phyloP scores from a whole-genome alignment of 179 eudicot genomes.

The Camellia oleifera region DNA sequence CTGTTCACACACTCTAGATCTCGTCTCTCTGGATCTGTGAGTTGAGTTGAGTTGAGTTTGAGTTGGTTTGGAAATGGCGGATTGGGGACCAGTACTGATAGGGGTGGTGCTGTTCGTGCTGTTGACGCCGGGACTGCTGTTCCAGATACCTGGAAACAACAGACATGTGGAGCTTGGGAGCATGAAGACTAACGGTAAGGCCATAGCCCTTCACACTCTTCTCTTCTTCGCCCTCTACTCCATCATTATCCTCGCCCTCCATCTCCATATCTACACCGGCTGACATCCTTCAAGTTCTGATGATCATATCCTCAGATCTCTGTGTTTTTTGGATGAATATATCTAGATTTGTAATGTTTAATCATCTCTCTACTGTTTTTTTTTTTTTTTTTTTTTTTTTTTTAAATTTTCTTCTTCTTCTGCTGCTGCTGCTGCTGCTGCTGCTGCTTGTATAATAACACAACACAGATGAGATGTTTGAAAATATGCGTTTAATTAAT shows the following conservation, averaged over 20 bases:
- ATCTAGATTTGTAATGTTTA: too few species aligned
- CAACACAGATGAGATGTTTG: too few species aligned
- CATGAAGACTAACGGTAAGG: constrained; percentile 37
- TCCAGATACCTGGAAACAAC: constrained; percentile 35
- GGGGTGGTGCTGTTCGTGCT: constrained; percentile 35
- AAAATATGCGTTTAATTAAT: too few species aligned
- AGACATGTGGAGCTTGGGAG: constrained; percentile 31
- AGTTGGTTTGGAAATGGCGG: constrained; percentile 22
- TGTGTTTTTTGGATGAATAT: too few species aligned
- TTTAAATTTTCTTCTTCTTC: too few species aligned
- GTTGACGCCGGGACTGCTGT: constrained; percentile 32
- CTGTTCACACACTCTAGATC: not conserved
- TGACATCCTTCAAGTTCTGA: not conserved
- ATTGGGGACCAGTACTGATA: constrained; percentile 34
- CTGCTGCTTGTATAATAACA: too few species aligned
- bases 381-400: too few species aligned
- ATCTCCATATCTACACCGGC: constrained; percentile 24
- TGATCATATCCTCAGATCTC: too few species aligned
- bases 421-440: too few species aligned
- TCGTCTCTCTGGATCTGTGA: too few species aligned
- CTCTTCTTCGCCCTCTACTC: constrained; percentile 28
- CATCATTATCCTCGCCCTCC: constrained; percentile 25
- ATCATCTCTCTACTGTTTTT: too few species aligned
- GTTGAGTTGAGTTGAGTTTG: too few species aligned
- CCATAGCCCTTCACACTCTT: constrained; percentile 32